Evolutionary conservation across 2,329 filamentous ascomycete genomes (phyloP), one percentile per base, ranked within the genome.

Genomic region (Colletotrichum incanum): DNA sequence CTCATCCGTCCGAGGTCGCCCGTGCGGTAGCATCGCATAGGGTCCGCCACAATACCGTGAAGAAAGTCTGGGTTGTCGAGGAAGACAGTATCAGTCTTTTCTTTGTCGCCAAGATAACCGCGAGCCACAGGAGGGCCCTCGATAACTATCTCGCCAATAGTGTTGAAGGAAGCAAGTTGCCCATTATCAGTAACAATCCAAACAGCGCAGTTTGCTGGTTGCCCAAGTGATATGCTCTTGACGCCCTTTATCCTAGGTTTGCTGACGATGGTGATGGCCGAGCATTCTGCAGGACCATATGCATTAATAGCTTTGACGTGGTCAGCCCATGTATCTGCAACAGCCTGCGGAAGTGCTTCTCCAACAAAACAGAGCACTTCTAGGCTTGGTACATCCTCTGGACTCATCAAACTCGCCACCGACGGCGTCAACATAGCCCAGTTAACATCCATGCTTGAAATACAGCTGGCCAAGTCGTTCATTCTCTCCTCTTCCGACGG

Each of bases 401-500:
- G 74, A 2, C 52, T 37, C 1, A 75, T 56, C 0, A 73, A 55
- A 11, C 59, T 41, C 1, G 72, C 72, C 5, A 74, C 69, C 0
- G 74, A 64, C 2, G 74, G 74, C 18, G 74, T 75, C 39, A 75
- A 4, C 52, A 73, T 75, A 12, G 68, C 64, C 62, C 68, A 59
- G 16, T 64, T 72, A 5, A 69, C 58, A 4, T 50, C 20, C 65
- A 69, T 50, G 12, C 18, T 37, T 8, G 52, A 28, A 18, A 73
- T 61, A 16, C 49, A 69, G 5, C 28, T 34, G 1, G 55, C 20
- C 12, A 71, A 68, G 60, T 82, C 76, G 60, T 82, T 82, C 70
- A 82, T 76, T 3, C 81, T 77, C 37, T 81, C 76, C 16, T 80
- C 77, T 26, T 83, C 82, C 0, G 80, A 82, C 1, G 82, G 80